A percentile compares a stretch with the other conserved stretches of the same genome.
Conservation (phyloP, 139 green algal genomes). For the Deuterostichococcus epilithicus region DNA sequence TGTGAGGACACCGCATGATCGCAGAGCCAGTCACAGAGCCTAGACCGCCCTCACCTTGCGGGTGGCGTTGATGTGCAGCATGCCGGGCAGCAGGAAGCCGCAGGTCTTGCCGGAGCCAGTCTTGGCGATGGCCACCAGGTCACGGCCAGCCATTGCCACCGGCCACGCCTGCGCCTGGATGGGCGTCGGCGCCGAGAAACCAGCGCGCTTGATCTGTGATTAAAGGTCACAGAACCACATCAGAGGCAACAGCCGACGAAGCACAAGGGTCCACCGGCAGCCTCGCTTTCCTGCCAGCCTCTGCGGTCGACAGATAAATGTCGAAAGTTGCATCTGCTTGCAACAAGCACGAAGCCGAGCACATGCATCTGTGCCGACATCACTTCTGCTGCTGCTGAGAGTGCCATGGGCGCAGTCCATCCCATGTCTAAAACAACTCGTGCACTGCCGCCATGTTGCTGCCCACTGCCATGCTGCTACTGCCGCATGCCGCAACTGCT, state of each 20-base stretch:
- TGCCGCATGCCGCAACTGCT: slow-evolving; percentile 10
- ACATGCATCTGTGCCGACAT: too few species aligned
- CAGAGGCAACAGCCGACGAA: background rate
- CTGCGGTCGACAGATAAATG: slow-evolving; percentile 10
- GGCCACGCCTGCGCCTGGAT: slow-evolving; percentile 86
- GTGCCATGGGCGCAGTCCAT: too few species aligned
- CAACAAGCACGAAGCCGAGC: too few species aligned
- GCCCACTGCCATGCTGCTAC: slow-evolving; percentile 5
- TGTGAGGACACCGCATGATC: too few species aligned
- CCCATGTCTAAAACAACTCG: too few species aligned
- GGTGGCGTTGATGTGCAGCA: slow-evolving; percentile 20
- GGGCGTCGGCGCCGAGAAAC: slow-evolving; percentile 74
- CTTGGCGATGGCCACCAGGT: background rate
- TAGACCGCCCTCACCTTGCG: slow-evolving; percentile 24
- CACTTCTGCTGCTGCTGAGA: too few species aligned
- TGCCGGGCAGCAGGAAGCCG: slow-evolving; percentile 1
- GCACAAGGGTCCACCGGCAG: background rate
- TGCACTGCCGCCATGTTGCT: too few species aligned
- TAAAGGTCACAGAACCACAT: background rate
- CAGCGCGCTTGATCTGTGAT: slow-evolving; percentile 60
- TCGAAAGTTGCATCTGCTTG: too few species aligned
- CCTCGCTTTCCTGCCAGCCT: slow-evolving; percentile 8
- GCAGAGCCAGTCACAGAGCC: too few species aligned
- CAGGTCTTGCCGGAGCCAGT: background rate
- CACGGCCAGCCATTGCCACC: background rate